Percentiles rank a stretch among this genome's conserved stretches.
phyloP scores from a whole-genome alignment of 225 moss, liverwort and hornwort genomes.

The Marchantia paleacea region DNA sequence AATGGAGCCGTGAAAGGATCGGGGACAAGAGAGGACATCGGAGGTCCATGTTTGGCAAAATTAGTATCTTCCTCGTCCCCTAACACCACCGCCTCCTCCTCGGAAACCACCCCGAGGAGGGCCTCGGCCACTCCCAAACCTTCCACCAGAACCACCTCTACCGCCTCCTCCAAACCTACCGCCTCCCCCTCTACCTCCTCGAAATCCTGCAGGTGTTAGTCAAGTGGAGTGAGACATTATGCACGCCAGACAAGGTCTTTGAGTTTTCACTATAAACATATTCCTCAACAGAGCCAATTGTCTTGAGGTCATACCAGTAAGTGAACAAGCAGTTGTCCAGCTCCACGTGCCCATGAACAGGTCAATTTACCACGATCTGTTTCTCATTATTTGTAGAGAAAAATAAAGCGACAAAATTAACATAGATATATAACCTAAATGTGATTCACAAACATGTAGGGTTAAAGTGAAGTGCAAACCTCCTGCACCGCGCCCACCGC shows the following conservation, averaged over 20 bases:
- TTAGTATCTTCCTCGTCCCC: conserved; percentile 64
- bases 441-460: background rate
- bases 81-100: conserved; percentile 54
- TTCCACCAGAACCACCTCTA: conserved; percentile 69
- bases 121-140: conserved; percentile 61
- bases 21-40: background rate
- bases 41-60: background rate
- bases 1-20: background rate
- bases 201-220: conserved; percentile 36
- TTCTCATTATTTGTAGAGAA: too few species aligned
- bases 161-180: conserved; percentile 62
- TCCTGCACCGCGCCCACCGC: conserved; percentile 68
- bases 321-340: too few species aligned
- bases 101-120: conserved; percentile 35
- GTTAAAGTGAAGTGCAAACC: conserved; percentile 6
- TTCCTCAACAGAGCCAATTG: too few species aligned
- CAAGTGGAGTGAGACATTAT: too few species aligned
- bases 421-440: too few species aligned
- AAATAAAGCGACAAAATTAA: too few species aligned
- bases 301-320: too few species aligned
- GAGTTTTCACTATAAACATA: too few species aligned
- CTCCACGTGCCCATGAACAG: too few species aligned
- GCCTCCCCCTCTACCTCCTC: conserved; percentile 65
- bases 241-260: too few species aligned
- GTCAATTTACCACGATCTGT: too few species aligned